Evolutionary conservation across 352 stramenopile genomes (phyloP).

Genomic region (Blastocystis sp.): DNA sequence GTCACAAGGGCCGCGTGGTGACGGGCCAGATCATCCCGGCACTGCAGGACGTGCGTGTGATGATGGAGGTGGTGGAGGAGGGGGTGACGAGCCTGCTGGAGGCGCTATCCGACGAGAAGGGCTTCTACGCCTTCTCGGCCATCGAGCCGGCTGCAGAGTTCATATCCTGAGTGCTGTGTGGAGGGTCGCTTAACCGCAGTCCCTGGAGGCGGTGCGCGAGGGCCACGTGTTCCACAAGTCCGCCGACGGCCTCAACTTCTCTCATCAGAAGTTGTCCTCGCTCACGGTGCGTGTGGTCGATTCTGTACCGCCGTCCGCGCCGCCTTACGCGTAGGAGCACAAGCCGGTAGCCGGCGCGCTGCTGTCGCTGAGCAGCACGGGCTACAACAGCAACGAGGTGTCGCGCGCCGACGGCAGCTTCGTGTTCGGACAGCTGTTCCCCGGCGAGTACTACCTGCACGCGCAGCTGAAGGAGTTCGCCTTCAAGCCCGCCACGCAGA

Average conservation of each 20-base stretch:
- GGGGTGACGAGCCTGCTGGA: not conserved
- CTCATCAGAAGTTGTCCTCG: constrained; percentile 35
- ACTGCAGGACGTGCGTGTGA: constrained; percentile 1
- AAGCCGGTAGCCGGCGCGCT: not conserved
- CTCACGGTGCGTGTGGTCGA: not conserved
- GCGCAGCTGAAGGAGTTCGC: constrained; percentile 44
- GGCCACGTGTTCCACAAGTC: constrained; percentile 49
- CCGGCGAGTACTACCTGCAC: constrained; percentile 35
- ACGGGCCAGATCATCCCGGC: constrained; percentile 50
- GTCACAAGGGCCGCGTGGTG: constrained; percentile 21
- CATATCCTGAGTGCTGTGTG: constrained; percentile 2
- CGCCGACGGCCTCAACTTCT: constrained; percentile 39
- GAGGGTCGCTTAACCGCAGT: not conserved
- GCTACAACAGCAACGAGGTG: not conserved
- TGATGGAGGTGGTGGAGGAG: constrained; percentile 8
- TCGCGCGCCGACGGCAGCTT: constrained; percentile 1
- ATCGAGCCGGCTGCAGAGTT: not conserved
- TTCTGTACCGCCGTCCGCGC: not conserved
- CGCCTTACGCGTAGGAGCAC: not conserved
- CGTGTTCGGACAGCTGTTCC: constrained; percentile 58
- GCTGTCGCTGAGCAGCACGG: constrained; percentile 21
- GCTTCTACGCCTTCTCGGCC: constrained; percentile 13
- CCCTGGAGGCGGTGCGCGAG: constrained; percentile 17
- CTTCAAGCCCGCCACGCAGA: constrained; percentile 23
- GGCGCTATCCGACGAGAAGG: constrained; percentile 4